A percentile compares a stretch with the other conserved stretches of the same genome.
Evolutionary conservation across 495 filamentous ascomycete genomes (phyloP).

Genomic region (Tetracladium setigerum): DNA sequence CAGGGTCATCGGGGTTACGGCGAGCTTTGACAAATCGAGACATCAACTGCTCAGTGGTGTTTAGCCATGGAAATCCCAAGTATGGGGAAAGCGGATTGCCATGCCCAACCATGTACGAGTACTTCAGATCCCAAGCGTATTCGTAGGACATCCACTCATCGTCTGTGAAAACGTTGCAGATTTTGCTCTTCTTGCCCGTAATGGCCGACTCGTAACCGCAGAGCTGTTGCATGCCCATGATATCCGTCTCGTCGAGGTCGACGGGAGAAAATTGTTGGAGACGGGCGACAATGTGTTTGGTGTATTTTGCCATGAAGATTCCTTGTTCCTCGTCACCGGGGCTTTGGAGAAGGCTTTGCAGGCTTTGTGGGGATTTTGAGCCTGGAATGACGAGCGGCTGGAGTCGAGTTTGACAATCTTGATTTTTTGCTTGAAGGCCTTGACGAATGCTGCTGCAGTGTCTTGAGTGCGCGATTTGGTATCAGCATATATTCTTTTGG

Average conservation of each 20-base stretch:
- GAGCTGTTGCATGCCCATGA: constrained; percentile 16
- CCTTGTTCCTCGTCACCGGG: constrained; percentile 10
- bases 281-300: constrained; percentile 3
- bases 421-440: constrained; percentile 12
- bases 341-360: constrained; percentile 17
- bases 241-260: constrained; percentile 9
- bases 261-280: constrained; percentile 12
- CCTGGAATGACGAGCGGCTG: constrained; percentile 9
- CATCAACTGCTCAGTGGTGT: constrained; percentile 12
- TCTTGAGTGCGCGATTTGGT: constrained; percentile 15
- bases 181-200: constrained; percentile 7
- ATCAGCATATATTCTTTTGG: constrained; percentile 14
- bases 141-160: constrained; percentile 19
- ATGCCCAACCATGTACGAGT: constrained; percentile 17
- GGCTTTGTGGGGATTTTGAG: constrained; percentile 16
- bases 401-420: constrained; percentile 3
- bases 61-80: constrained; percentile 17
- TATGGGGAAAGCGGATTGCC: constrained; percentile 15
- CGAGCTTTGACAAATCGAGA: constrained; percentile 7
- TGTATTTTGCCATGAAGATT: constrained; percentile 8
- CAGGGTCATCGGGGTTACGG: constrained; percentile 4
- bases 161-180: constrained; percentile 18
- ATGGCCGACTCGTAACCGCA: constrained; percentile 19
- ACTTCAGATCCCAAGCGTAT: constrained; percentile 18
- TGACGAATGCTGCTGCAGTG: constrained; percentile 11